Evolutionary conservation across 306 rosid genomes (phyloP).

Genomic region (Canavalia gladiata): DNA sequence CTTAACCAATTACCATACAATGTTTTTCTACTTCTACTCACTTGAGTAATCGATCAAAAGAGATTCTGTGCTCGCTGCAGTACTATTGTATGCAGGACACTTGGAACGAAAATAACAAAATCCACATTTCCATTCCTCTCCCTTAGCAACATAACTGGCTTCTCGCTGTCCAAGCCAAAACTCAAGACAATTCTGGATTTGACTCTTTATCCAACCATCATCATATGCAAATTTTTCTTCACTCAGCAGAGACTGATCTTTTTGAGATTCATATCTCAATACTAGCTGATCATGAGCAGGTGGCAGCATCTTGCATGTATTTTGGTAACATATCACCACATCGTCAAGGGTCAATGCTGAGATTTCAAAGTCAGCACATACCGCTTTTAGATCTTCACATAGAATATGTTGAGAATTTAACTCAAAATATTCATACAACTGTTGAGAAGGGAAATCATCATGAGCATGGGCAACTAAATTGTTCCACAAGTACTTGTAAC

Average conservation of each 20-base stretch:
- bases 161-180: constrained; percentile 84
- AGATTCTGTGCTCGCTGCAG: constrained; percentile 19
- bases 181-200: constrained; percentile 58
- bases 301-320: constrained; percentile 58
- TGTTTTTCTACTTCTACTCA: constrained; percentile 4
- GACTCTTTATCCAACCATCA: constrained; percentile 60
- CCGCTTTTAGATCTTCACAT: constrained; percentile 58
- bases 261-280: constrained; percentile 77
- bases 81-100: constrained; percentile 53
- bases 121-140: constrained; percentile 77
- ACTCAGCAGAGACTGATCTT: constrained; percentile 65
- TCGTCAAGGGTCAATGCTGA: constrained; percentile 68
- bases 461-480: constrained; percentile 49
- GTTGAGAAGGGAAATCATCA: constrained; percentile 51
- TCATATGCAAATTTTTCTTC: constrained; percentile 68
- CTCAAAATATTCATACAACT: constrained; percentile 60
- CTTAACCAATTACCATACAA: not conserved
- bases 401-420: constrained; percentile 58
- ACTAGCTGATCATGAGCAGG: constrained; percentile 58
- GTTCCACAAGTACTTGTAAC: constrained; percentile 87
- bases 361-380: constrained; percentile 54
- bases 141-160: constrained; percentile 63
- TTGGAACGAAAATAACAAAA: constrained; percentile 55
- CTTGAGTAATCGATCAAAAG: constrained; percentile 38
- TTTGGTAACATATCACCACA: constrained; percentile 55